These are phyloP conservation scores for Podila clonocystis DNA, from an alignment of 192 early-diverging fungal genomes.

Conservation along the genomic window DNA sequence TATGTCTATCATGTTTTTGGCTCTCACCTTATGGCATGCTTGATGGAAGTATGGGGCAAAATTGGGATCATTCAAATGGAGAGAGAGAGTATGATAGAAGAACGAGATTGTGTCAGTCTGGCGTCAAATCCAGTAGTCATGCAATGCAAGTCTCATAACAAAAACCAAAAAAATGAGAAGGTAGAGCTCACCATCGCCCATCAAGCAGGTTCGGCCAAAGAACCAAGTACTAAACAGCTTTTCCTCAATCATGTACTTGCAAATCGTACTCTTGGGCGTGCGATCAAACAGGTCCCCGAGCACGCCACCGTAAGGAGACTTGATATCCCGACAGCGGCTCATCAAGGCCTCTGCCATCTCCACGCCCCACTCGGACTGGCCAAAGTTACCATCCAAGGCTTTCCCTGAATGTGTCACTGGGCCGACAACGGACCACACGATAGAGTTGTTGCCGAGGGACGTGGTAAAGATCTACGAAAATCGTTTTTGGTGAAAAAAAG, in stretches of 20 bases:
- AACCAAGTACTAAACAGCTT: neutral
- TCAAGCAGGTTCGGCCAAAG: neutral
- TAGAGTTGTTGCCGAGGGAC: neutral
- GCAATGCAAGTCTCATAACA: neutral
- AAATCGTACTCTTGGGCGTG: constrained; percentile 1
- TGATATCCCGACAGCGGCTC: neutral
- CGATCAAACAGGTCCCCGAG: neutral
- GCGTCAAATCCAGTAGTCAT: neutral
- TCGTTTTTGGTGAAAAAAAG: neutral
- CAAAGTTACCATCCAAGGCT: neutral
- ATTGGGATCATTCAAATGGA: neutral
- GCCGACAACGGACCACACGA: neutral
- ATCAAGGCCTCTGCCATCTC: constrained; percentile 1
- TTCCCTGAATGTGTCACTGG: neutral
- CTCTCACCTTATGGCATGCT: constrained; percentile 1
- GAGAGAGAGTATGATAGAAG: neutral
- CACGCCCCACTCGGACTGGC: neutral
- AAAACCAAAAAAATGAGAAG: neutral
- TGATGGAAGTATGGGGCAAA: neutral
- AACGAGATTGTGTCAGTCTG: neutral
- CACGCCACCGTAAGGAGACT: neutral
- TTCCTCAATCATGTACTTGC: neutral
- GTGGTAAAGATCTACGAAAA: neutral
- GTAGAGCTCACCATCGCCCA: neutral
- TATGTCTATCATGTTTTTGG: neutral